Base-by-base conservation (phyloP, 768 basidiomycete species). In the Tylopilus vinaceipallidus region DNA sequence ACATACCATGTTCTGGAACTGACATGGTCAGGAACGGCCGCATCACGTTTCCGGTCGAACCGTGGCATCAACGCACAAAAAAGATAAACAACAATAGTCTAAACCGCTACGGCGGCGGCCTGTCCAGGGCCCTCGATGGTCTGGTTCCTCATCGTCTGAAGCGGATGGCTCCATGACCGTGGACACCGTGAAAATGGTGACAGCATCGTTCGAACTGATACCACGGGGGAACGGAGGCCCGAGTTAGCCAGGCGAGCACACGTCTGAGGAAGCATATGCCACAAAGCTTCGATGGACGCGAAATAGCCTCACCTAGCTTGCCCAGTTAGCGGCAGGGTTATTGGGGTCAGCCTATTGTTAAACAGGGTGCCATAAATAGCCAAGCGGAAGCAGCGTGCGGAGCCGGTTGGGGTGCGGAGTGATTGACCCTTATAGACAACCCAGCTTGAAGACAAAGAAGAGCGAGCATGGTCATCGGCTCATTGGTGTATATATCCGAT, bases 301-400 rank as follows among this genome's bases (percentile, higher is more conserved):
- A 16, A 4, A 11, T n/a, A 34, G 8, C 32, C 13, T 45, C n/a
- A 24, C 43, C 23, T 24, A 30, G 8, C 27, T 27, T 22, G 27
- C 27, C 16, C 40, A 40, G 10, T 37, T 38, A 32, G 38, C 44
- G 50, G 45, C 45, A 14, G 22, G 14, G 6, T 17, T 20, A 23
- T 29, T 14, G 14, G 14, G 33, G 16, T 11, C n/a, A n/a, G 30
- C 19, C 22, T 16, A 26, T 38, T 27, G 16, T 27, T 17, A 8
- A 43, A 35, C 38, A 20, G n/a, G 23, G 6, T n/a, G 8, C 27
- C 20, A 26, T 22, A 52, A 52, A 49, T 52, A 49, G 35, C 14
- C 19, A 22, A 10, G 30, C 27, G 45, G 45, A 41, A 45, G 14
- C 50, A 27, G 26, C 19, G n/a, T 6, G 26, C 38, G 48, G 52